Evolutionary conservation across 2,329 filamentous ascomycete genomes (phyloP), one percentile per base, ranked within the genome.

Genomic region (Pyrenophora teres): DNA sequence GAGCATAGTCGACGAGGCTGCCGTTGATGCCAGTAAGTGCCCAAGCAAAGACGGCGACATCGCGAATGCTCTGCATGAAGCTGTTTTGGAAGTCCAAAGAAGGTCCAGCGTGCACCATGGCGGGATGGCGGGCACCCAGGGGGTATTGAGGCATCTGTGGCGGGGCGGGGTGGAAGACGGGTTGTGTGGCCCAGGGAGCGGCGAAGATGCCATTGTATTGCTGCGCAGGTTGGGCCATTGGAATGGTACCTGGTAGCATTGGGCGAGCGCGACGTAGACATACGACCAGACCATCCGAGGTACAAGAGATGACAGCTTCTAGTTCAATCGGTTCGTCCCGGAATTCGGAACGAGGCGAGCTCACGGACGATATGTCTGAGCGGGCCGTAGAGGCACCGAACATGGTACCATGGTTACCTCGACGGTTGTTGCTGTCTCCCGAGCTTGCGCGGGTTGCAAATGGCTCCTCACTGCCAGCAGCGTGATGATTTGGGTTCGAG

Each of bases 231-330:
- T 64, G 63, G 10, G 56, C 41, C 25, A 49, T 35, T 12, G 68
- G 66, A 25, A 67, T 47, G 3, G 52, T 49, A 19, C 64, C 64
- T 3, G 87, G 88, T 40, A 92, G 84, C 6, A 85, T 80, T 3
- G 89, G 87, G 21, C 88, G 83, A 19, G 90, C 90, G 57, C 83
- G 84, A 49, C 91, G 84, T 12, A 95, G 77, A 42, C 93, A 86
- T 6, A 95, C 90, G 2, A 95, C 90, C 0, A 96, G 78, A 0
- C 91, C 91, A 70, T 96, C 91, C 0, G 91, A 95, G 2, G 90
- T 91, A 74, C 91, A 96, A 0, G 91, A 95, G 4, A 96, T 87
- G n/a, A 96, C 90, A 2, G 90, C 91, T 74, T 96, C 91, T 3
- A 96, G 77, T 74, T 95, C 90, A 44, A 91, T 79, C 1, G 80